These are phyloP conservation scores for Tulasnella sp. DNA, from an alignment of 768 basidiomycete genomes.

Conservation along the genomic window DNA sequence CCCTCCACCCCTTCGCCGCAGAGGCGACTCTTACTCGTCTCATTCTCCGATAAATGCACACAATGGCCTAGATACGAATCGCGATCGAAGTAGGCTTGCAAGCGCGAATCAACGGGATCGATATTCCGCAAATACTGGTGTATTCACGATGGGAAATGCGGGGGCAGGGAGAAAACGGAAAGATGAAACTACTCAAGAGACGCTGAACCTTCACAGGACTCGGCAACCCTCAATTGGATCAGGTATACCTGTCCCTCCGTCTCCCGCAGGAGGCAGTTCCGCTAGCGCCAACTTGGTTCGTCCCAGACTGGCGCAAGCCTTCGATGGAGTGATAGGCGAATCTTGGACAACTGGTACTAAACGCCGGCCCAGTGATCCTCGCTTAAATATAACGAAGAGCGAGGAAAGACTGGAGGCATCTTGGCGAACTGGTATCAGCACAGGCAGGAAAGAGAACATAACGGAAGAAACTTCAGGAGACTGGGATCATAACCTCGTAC, in stretches of 20 bases:
- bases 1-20: constrained; percentile 8
- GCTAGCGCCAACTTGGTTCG: not conserved
- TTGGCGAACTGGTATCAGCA: constrained; percentile 7
- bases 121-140: no score
- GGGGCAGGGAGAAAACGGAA: constrained; percentile 1
- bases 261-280: constrained; percentile 1
- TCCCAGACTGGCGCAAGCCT: constrained; percentile 6
- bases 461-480: constrained; percentile 10
- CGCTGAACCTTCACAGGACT: no score
- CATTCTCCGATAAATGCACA: constrained; percentile 5
- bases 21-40: constrained; percentile 11
- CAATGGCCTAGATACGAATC: constrained; percentile 2
- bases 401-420: constrained; percentile 12
- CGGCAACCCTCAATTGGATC: no score
- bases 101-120: constrained; percentile 1
- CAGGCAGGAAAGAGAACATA: constrained; percentile 7
- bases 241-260: no score
- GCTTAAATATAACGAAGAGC: not conserved
- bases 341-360: constrained; percentile 7
- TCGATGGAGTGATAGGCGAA: constrained; percentile 17
- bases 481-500: constrained; percentile 11
- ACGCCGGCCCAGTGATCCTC: not conserved
- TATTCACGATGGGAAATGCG: constrained; percentile 1
- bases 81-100: constrained; percentile 11
- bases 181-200: constrained; percentile 10